Conservation (phyloP, 441 rosid species). For the Geranium incanum region DNA sequence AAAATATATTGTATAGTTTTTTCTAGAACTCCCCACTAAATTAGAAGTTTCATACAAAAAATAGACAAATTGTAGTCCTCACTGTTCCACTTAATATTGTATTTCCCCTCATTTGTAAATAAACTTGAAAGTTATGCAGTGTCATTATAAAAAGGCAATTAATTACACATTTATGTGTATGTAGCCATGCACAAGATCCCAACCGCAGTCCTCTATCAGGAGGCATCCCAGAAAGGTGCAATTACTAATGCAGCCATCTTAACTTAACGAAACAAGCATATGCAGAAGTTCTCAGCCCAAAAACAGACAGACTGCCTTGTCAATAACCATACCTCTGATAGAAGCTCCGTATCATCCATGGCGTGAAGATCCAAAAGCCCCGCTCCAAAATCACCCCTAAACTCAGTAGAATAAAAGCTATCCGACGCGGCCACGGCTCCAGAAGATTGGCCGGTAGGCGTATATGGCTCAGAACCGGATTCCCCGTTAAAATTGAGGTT, state of each 20-base stretch:
- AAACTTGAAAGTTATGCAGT: neutral
- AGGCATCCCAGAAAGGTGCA: neutral
- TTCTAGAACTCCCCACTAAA: neutral
- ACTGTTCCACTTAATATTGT: neutral
- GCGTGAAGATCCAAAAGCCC: slow-evolving; percentile 97
- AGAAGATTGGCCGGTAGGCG: slow-evolving; percentile 62
- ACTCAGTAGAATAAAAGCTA: slow-evolving; percentile 78
- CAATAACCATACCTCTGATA: slow-evolving; percentile 66
- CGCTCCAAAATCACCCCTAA: slow-evolving; percentile 97
- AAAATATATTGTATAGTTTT: too few relatives aligned
- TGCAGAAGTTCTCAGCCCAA: neutral
- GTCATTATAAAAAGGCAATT: neutral
- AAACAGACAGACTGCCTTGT: neutral
- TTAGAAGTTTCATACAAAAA: neutral
- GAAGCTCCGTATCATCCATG: slow-evolving; percentile 96
- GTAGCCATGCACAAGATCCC: neutral
- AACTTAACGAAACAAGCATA: neutral
- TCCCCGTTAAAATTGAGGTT: slow-evolving; percentile 92
- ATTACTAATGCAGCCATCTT: neutral
- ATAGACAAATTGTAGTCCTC: neutral
- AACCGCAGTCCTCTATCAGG: neutral
- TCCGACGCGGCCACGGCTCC: slow-evolving; percentile 57
- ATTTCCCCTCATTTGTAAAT: neutral
- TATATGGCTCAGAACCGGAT: slow-evolving; percentile 66
- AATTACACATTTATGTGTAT: neutral